phyloP scores from a whole-genome alignment of 2,329 filamentous ascomycete genomes.

The Cadophora malorum region DNA sequence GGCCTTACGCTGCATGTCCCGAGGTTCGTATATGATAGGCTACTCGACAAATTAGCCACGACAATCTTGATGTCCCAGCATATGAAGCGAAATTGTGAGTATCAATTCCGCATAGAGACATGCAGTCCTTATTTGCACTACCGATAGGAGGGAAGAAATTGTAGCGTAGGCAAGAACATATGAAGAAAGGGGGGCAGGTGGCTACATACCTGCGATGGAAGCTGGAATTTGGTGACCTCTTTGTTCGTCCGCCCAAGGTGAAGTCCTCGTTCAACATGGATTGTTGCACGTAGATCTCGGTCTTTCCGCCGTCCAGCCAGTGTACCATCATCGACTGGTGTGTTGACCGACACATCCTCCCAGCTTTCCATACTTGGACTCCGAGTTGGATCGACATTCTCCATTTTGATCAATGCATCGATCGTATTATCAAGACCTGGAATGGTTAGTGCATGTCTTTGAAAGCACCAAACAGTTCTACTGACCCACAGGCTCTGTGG shows the following conservation, averaged over 20 bases:
- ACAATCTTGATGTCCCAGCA: neutral
- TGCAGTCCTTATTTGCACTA: too few relatives aligned
- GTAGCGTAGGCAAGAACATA: too few relatives aligned
- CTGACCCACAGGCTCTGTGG: constrained; percentile 68
- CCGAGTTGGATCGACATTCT: constrained; percentile 62
- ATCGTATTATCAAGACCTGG: constrained; percentile 68
- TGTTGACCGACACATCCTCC: constrained; percentile 76
- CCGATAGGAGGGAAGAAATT: too few relatives aligned
- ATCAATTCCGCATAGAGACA: too few relatives aligned
- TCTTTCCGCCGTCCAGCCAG: constrained; percentile 48
- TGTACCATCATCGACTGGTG: constrained; percentile 65
- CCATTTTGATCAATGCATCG: constrained; percentile 75
- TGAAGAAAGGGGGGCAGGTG: too few relatives aligned
- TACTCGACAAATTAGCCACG: neutral
- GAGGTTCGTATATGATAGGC: constrained; percentile 83
- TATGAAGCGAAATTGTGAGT: too few relatives aligned
- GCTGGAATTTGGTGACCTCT: constrained; percentile 69
- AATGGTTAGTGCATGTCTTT: constrained; percentile 16
- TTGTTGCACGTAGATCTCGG: constrained; percentile 60
- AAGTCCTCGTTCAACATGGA: constrained; percentile 68
- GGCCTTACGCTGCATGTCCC: constrained; percentile 77
- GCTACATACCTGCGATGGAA: constrained; percentile 65
- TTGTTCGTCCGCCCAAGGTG: constrained; percentile 50
- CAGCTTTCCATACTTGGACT: constrained; percentile 86
- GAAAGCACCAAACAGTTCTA: neutral